A percentile compares a stretch with the other conserved stretches of the same genome.
These are phyloP conservation scores for Candida tropicalis DNA, from an alignment of 1,139 yeast species.

Conservation along the genomic window DNA sequence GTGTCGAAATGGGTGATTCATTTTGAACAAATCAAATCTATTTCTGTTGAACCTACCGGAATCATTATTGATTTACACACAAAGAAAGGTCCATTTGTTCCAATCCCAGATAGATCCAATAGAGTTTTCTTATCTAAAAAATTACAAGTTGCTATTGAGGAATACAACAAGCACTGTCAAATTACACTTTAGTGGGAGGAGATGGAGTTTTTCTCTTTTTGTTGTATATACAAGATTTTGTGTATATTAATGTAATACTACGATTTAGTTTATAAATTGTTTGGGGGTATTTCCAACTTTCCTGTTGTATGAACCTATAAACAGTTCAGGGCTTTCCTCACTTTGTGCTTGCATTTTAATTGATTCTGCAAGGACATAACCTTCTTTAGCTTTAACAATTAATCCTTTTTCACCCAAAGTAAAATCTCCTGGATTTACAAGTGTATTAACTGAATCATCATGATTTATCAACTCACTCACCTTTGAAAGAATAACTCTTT, in stretches of 20 bases:
- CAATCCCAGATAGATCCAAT: conserved; percentile 69
- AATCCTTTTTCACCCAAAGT: conserved; percentile 25
- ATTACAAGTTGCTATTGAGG: conserved; percentile 80
- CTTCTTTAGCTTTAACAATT: conserved; percentile 46
- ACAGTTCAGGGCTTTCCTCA: conserved; percentile 40
- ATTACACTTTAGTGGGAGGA: conserved; percentile 29
- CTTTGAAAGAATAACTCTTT: conserved; percentile 52
- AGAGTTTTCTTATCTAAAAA: conserved; percentile 69
- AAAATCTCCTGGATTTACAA: conserved; percentile 46
- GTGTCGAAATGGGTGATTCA: conserved; percentile 66
- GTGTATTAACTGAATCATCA: background rate
- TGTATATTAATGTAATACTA: conserved; percentile 2
- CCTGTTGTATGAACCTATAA: conserved; percentile 13
- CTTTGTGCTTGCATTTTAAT: conserved; percentile 60
- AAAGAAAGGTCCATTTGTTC: conserved; percentile 72
- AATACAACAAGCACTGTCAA: conserved; percentile 67
- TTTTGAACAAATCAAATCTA: conserved; percentile 63
- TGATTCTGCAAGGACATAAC: conserved; percentile 33
- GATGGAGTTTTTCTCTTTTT: conserved; percentile 8
- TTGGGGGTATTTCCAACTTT: conserved; percentile 17
- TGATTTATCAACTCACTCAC: conserved; percentile 18
- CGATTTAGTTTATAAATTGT: conserved; percentile 12
- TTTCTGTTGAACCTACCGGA: conserved; percentile 81
- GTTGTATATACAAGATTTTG: conserved; percentile 2
- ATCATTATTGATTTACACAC: conserved; percentile 66